Percentiles rank a stretch among this genome's conserved stretches.
These are phyloP conservation scores for Marchantia paleacea DNA, from an alignment of 225 moss, liverwort and hornwort species.

Conservation along the genomic window DNA sequence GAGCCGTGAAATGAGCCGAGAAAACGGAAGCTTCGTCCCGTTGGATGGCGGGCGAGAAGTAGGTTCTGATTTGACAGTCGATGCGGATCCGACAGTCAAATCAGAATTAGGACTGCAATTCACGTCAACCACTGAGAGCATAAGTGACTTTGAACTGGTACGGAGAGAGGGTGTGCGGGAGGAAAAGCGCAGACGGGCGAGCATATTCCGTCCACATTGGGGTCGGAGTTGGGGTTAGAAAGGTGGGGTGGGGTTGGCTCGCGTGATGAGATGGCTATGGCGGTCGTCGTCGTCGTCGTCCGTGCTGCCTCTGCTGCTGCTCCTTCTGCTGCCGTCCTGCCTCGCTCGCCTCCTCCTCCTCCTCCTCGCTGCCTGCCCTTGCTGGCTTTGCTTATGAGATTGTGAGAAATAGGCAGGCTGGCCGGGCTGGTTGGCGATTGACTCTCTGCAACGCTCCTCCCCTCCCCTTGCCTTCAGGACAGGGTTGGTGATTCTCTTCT, in stretches of 20 bases:
- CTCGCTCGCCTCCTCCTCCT: background rate
- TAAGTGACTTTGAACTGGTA: background rate
- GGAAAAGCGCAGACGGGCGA: background rate
- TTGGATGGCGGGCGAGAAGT: too few relatives aligned
- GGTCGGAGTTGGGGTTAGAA: background rate
- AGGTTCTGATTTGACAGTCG: background rate
- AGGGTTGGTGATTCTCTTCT: slow-evolving; percentile 24
- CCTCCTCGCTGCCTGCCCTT: background rate
- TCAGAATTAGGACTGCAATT: background rate
- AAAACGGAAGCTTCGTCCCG: too few relatives aligned
- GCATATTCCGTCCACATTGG: slow-evolving; percentile 15
- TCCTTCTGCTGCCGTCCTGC: background rate
- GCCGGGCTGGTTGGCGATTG: slow-evolving; percentile 32
- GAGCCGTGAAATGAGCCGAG: too few relatives aligned
- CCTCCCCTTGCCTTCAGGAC: background rate
- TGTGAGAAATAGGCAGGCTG: slow-evolving; percentile 23
- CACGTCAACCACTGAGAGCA: background rate
- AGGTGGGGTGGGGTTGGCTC: slow-evolving; percentile 15
- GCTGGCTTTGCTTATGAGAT: slow-evolving; percentile 13
- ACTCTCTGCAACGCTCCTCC: slow-evolving; percentile 24
- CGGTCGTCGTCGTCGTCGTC: slow-evolving; percentile 1
- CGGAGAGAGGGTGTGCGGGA: background rate
- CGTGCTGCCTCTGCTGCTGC: background rate
- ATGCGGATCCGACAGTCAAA: background rate
- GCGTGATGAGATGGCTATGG: slow-evolving; percentile 20